Conservation (phyloP, 768 basidiomycete species). For the Trametes cinnabarina region DNA sequence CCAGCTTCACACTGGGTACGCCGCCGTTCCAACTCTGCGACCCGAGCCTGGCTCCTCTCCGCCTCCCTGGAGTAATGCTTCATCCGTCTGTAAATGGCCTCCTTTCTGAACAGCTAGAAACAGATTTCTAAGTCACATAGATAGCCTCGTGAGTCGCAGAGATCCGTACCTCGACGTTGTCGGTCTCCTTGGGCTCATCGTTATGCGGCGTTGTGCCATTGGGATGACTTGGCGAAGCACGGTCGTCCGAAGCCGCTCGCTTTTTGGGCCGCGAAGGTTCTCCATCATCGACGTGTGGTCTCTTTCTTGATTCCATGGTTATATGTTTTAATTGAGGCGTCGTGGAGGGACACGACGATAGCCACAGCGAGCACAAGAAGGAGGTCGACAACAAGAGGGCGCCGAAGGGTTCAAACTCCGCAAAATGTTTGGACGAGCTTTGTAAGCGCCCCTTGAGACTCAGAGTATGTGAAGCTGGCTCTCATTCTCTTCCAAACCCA, state of each 20-base stretch:
- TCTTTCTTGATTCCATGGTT: constrained; percentile 28
- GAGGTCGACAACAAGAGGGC: constrained; percentile 18
- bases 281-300: constrained; percentile 27
- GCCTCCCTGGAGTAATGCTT: constrained; percentile 33
- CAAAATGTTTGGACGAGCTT: constrained; percentile 15
- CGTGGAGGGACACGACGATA: constrained; percentile 1
- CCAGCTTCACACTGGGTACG: constrained; percentile 29
- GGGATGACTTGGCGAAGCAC: constrained; percentile 25
- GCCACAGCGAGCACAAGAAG: constrained; percentile 15
- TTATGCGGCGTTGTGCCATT: constrained; percentile 25
- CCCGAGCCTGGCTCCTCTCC: constrained; percentile 27
- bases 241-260: constrained; percentile 26
- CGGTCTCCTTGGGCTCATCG: constrained; percentile 30
- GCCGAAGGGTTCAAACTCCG: constrained; percentile 17
- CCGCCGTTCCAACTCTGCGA: constrained; percentile 29
- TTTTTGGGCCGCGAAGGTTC: constrained; percentile 28
- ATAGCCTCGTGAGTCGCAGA: no score
- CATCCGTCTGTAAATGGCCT: constrained; percentile 33
- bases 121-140: background rate
- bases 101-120: constrained; percentile 29
- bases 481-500: no score
- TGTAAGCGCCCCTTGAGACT: constrained; percentile 16
- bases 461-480: no score
- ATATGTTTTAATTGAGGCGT: background rate
- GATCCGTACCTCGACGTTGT: constrained; percentile 28